Base-by-base conservation (phyloP, 805 yeast genomes). In the Torulaspora microellipsoides region DNA sequence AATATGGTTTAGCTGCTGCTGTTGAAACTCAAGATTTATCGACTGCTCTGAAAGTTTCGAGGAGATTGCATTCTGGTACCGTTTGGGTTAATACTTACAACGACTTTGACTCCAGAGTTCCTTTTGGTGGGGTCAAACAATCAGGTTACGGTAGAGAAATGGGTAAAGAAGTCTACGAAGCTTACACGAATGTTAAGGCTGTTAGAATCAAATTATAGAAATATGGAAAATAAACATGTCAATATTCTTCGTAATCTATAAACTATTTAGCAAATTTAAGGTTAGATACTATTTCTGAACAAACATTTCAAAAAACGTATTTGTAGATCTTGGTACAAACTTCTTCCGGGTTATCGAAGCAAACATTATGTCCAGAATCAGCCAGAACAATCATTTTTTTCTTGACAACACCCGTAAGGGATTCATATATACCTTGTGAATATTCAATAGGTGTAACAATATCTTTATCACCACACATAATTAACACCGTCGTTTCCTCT, bases 111-210 rank as follows among this genome's bases (percentile, higher is more conserved):
- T 77, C 75, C 41, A 70, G 74, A 64, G 84, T 82, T 64, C 90
- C 91, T 69, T 84, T 84, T 60, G 91, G 91, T 65, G 91, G 91
- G 61, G 82, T 69, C 72, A 81, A 81, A 61, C 82, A 81, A 69
- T 79, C 86, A 49, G 91, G 91, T 66, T 76, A 83, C 64, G 93
- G 93, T 65, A 81, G 87, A 73, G 93, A 84, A 72, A 81, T 84
- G 90, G 93, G 93, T 68, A 67, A 67, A 36, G 89, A 83, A 62
- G 88, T 84, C 40, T 75, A 82, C 53, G 87, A 81, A 53, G 78
- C 80, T 71, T 84, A 83, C 74, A 78, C 84, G 46, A 88, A 83
- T 67, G 73, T 73, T 51, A 84, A 83, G 70, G 85, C 87, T 52
- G 84, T 84, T 48, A 81, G 93, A 77, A 68, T 70, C 48, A 76